Evolutionary conservation across 352 stramenopile species (phyloP).

Genomic region (Globisporangium apiculatum): DNA sequence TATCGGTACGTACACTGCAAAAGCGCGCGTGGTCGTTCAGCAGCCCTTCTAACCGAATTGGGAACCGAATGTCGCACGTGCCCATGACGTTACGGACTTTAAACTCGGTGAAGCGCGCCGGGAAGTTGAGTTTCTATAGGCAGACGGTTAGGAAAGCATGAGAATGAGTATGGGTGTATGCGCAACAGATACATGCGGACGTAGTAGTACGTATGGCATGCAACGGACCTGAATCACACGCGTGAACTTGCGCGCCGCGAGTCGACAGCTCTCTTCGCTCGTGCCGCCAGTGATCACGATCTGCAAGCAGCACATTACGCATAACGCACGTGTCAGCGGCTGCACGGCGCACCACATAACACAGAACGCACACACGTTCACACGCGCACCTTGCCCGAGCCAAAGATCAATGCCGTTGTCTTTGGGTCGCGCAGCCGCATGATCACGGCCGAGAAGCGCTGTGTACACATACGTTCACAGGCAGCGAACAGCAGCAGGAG

Average conservation of each 20-base stretch:
- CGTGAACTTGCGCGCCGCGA: slow-evolving; percentile 83
- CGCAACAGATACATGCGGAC: no score
- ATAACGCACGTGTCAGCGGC: not conserved
- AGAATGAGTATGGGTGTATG: not conserved
- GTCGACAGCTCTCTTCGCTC: slow-evolving; percentile 74
- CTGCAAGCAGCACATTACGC: slow-evolving; percentile 14
- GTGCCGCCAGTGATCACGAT: slow-evolving; percentile 83
- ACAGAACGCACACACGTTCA: not conserved
- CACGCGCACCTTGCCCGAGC: slow-evolving; percentile 85
- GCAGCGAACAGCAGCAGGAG: not conserved
- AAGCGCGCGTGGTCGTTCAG: slow-evolving; percentile 94
- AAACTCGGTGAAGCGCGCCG: slow-evolving; percentile 82
- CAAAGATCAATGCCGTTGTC: slow-evolving; percentile 97
- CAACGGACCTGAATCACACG: slow-evolving; percentile 69
- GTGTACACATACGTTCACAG: not conserved
- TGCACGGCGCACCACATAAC: not conserved
- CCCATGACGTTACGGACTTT: slow-evolving; percentile 98
- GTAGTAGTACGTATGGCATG: no score
- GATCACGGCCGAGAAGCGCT: slow-evolving; percentile 96
- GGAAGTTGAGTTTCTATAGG: slow-evolving; percentile 84
- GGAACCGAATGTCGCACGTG: slow-evolving; percentile 97
- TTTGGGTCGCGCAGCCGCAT: slow-evolving; percentile 94
- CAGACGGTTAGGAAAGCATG: not conserved
- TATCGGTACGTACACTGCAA: slow-evolving; percentile 85
- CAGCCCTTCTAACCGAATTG: slow-evolving; percentile 98